Percentiles rank a stretch among this genome's conserved stretches.
These are phyloP conservation scores for Silene latifolia DNA, from an alignment of 148 eudicot genomes.

Conservation along the genomic window DNA sequence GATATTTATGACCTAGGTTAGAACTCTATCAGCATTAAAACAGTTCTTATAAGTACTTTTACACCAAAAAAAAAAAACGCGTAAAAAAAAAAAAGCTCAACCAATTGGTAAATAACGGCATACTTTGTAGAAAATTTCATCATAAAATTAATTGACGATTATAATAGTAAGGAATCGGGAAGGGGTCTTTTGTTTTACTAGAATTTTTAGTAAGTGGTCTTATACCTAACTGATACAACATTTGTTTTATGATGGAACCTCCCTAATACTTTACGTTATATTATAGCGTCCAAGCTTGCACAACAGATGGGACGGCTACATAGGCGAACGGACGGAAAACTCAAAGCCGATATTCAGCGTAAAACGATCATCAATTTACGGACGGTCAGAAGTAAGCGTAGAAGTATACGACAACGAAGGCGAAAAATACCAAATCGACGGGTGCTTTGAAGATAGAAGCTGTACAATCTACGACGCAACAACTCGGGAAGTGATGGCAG, in stretches of 20 bases:
- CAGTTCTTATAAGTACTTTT: no score
- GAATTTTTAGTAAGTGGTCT: no score
- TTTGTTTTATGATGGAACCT: not conserved
- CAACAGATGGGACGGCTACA: constrained; percentile 88
- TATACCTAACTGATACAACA: no score
- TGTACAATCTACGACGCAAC: constrained; percentile 55
- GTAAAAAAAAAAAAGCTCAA: no score
- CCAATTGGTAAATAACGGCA: no score
- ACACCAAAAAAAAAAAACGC: no score
- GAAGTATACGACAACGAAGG: constrained; percentile 46
- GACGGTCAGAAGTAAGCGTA: constrained; percentile 71
- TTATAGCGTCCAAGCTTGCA: constrained; percentile 80
- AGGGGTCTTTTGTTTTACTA: no score
- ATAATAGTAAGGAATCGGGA: no score
- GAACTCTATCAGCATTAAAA: no score
- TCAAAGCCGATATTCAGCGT: constrained; percentile 83
- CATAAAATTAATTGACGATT: no score
- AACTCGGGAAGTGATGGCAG: constrained; percentile 50
- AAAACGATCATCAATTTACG: constrained; percentile 72
- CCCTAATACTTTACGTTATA: not conserved
- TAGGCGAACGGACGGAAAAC: constrained; percentile 60
- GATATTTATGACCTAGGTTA: no score
- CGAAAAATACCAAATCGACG: constrained; percentile 76
- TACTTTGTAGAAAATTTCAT: no score
- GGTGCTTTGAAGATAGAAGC: constrained; percentile 52